These are phyloP conservation scores for Microcyclospora tardicrescens DNA, from an alignment of 2,329 filamentous ascomycete genomes.

Conservation along the genomic window DNA sequence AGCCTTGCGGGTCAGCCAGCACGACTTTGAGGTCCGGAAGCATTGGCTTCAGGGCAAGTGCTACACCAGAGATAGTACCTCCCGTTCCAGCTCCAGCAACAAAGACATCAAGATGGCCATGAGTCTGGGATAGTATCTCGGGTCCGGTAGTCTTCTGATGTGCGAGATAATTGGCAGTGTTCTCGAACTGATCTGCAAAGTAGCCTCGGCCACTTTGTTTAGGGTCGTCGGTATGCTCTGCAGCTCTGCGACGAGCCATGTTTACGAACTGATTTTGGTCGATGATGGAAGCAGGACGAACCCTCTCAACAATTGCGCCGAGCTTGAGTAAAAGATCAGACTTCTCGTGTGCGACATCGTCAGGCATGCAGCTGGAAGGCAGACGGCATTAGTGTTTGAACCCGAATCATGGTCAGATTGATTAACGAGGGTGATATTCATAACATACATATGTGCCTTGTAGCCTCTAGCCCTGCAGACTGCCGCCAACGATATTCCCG, in stretches of 20 bases:
- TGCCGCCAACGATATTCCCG: constrained; percentile 84
- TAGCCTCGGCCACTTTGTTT: constrained; percentile 60
- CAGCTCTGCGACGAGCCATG: constrained; percentile 63
- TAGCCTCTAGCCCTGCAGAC: constrained; percentile 82
- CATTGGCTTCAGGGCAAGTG: constrained; percentile 65
- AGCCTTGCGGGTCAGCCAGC: constrained; percentile 87
- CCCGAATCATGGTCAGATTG: background rate
- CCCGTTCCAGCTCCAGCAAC: constrained; percentile 90
- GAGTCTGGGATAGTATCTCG: constrained; percentile 72
- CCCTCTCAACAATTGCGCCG: constrained; percentile 83
- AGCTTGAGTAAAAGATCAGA: constrained; percentile 77
- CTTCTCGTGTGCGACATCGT: constrained; percentile 81
- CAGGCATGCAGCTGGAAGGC: constrained; percentile 67
- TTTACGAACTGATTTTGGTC: constrained; percentile 92
- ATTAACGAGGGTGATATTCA: background rate
- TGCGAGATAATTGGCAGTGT: constrained; percentile 72
- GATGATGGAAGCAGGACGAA: constrained; percentile 85
- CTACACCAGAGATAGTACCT: constrained; percentile 80
- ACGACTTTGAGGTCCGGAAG: constrained; percentile 56
- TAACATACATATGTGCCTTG: constrained; percentile 64
- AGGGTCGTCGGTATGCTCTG: constrained; percentile 52
- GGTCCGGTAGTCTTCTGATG: constrained; percentile 76
- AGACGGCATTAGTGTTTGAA: background rate
- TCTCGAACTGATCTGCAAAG: constrained; percentile 96
- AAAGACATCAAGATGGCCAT: constrained; percentile 67